These are phyloP conservation scores for Vitis cinerea DNA, from an alignment of 164 flowering plant genomes.

Conservation along the genomic window DNA sequence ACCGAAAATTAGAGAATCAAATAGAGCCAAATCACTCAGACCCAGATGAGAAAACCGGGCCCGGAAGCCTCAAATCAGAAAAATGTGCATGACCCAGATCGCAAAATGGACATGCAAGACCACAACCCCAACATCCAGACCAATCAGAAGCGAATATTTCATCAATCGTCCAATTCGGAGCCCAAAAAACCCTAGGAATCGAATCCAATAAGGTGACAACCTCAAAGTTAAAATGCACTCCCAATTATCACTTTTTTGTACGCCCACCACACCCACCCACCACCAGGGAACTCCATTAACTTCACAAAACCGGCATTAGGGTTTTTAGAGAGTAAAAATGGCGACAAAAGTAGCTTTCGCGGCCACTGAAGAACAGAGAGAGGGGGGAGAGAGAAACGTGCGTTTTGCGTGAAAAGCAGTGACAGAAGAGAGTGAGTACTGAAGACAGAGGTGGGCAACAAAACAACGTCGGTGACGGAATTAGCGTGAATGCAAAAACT, in stretches of 20 bases:
- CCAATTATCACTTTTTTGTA: neutral
- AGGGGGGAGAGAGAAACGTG: slow-evolving; percentile 17
- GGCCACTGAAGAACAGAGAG: neutral
- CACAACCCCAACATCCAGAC: neutral
- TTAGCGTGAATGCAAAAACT: neutral
- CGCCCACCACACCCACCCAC: no score
- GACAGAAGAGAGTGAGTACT: slow-evolving; percentile 8
- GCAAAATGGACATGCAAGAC: slow-evolving; percentile 12
- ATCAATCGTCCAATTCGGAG: neutral
- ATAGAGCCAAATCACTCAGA: neutral
- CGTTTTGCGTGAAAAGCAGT: slow-evolving; percentile 28
- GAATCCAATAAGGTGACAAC: neutral
- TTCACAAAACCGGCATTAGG: no score
- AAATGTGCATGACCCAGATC: slow-evolving; percentile 8
- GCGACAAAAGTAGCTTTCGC: neutral
- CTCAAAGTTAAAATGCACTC: neutral
- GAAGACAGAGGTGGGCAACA: neutral
- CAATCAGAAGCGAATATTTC: neutral
- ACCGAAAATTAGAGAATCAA: neutral
- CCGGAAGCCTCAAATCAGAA: neutral
- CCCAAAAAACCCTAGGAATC: slow-evolving; percentile 1
- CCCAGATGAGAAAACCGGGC: slow-evolving; percentile 2
- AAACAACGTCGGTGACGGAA: slow-evolving; percentile 4
- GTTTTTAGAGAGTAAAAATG: slow-evolving; percentile 1
- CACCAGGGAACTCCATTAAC: no score